These are phyloP conservation scores for Spathaspora sp. DNA, from an alignment of 805 yeast species.

Conservation along the genomic window DNA sequence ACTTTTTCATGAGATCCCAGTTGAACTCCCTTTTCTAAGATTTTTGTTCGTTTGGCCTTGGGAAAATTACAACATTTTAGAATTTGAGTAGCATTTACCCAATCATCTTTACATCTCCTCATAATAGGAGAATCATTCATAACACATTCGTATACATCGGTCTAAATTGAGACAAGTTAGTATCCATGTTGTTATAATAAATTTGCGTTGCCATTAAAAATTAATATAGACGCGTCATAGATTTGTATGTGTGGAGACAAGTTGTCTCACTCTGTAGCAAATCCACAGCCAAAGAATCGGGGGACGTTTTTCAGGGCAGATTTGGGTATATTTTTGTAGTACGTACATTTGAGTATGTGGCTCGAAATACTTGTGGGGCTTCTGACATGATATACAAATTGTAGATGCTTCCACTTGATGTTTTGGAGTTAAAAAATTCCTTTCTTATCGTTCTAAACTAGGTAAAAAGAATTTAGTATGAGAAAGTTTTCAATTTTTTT, in stretches of 20 bases:
- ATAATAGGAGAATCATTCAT: conserved; percentile 72
- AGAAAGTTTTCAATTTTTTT: neutral
- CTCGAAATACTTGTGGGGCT: conserved; percentile 37
- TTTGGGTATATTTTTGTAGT: neutral
- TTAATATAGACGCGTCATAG: neutral
- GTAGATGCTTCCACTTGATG: neutral
- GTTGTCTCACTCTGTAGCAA: neutral
- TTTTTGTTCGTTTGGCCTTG: conserved; percentile 89
- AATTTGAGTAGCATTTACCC: conserved; percentile 97
- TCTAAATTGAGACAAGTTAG: conserved; percentile 17
- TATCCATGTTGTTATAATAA: neutral
- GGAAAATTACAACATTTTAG: conserved; percentile 91
- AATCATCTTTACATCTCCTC: conserved; percentile 87
- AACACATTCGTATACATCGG: conserved; percentile 69
- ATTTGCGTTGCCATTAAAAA: neutral
- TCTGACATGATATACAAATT: conserved; percentile 5
- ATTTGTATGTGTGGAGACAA: neutral
- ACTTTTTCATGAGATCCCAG: conserved; percentile 86
- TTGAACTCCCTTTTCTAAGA: conserved; percentile 91
- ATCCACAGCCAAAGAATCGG: neutral
- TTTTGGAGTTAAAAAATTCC: neutral
- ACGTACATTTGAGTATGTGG: conserved; percentile 45
- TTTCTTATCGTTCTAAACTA: neutral
- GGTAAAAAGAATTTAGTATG: neutral
- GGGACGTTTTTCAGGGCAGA: neutral